Conservation (phyloP, 2,329 filamentous ascomycete species). For the Fusarium piperis region DNA sequence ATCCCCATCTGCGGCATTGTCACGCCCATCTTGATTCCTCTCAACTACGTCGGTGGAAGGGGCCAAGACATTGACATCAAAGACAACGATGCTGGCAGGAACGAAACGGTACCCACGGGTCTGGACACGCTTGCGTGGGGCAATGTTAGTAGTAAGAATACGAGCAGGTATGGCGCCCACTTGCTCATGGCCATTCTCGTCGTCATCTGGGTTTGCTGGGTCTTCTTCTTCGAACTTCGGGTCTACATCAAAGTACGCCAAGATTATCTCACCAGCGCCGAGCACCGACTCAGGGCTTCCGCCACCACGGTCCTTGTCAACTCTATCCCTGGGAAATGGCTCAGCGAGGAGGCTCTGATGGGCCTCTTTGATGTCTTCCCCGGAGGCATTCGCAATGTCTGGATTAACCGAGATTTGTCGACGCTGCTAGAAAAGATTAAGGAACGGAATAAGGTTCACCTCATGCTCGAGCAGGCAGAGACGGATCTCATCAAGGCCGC, state of each 20-base stretch:
- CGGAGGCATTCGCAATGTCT: constrained; percentile 93
- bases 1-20: constrained; percentile 81
- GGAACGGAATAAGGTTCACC: constrained; percentile 75
- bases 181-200: constrained; percentile 80
- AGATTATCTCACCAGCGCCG: constrained; percentile 91
- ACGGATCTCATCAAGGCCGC: constrained; percentile 84
- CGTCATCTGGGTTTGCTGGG: constrained; percentile 84
- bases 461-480: constrained; percentile 80
- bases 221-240: constrained; percentile 86
- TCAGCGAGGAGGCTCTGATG: constrained; percentile 81
- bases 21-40: constrained; percentile 83
- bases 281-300: constrained; percentile 91
- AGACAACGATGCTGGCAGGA: constrained; percentile 44
- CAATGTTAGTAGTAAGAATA: constrained; percentile 76
- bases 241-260: constrained; percentile 94
- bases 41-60: constrained; percentile 80
- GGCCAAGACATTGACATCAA: constrained; percentile 63
- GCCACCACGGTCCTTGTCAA: constrained; percentile 95
- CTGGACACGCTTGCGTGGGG: constrained; percentile 88
- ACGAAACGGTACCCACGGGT: constrained; percentile 58
- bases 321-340: constrained; percentile 90
- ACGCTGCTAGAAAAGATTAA: constrained; percentile 86
- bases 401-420: constrained; percentile 92
- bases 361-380: constrained; percentile 96
- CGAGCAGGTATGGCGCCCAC: constrained; percentile 83